Evolutionary conservation across 257 asterid species (phyloP), one percentile per base, ranked within the genome.

Genomic region (Ligustrum vulgare): DNA sequence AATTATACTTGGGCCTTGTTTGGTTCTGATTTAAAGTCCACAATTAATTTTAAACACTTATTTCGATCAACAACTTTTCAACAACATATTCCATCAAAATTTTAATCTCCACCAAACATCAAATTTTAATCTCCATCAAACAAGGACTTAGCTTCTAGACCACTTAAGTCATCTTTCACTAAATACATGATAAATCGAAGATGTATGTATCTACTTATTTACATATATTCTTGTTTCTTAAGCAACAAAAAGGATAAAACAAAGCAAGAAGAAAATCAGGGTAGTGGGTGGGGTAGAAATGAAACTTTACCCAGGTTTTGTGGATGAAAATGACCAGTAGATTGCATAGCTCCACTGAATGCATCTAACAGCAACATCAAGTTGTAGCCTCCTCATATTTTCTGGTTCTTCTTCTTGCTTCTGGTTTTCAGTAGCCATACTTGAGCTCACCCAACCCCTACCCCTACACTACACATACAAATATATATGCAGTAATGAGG

Each of bases 261-360:
- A 43, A 77, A 77, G 13, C 68, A 58, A 62, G 56, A 33, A 16
- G 47, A n/a, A 54, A 54, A 7, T 54, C 63, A n/a, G 63, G 28
- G 20, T 54, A 41, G 63, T 54, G 63, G 47, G 32, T 20, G n/a
- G 25, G 16, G 41, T 45, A 31, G 75, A 80, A 78, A 47, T 56
- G 70, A 60, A 76, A 11, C 18, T 72, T 67, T 91, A 93, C 98
- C 96, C 96, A 3, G 84, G 86, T 72, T 90, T 84, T 65, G 49
- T 76, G 54, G 91, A 72, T 34, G 97, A 86, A 81, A 69, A 36
- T 39, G 96, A 89, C 98, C 98, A 93, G 87, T 89, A 91, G 28
- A 93, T 87, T 23, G 90, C 97, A 89, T 93, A 93, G 82, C 93
- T 91, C 98, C 98, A 93, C 43, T 90, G 91, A 78, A 93, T 90